phyloP scores from a whole-genome alignment of 2,329 filamentous ascomycete species.

The Ustulina deusta region DNA sequence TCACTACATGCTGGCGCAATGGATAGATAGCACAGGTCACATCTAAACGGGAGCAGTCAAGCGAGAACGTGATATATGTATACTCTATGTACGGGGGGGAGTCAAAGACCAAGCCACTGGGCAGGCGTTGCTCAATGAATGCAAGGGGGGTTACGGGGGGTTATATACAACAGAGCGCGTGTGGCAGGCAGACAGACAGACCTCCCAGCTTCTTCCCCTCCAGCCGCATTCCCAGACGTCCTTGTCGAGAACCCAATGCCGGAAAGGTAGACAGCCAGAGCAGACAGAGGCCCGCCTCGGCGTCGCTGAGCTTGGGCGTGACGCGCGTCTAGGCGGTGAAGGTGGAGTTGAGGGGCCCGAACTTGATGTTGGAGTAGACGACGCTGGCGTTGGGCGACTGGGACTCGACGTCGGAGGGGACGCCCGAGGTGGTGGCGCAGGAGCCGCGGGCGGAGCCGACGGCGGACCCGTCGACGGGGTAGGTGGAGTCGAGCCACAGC shows the following conservation, averaged over 20 bases:
- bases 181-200: background rate
- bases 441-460: constrained; percentile 61
- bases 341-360: constrained; percentile 61
- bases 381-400: constrained; percentile 55
- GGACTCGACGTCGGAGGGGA: constrained; percentile 58
- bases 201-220: background rate
- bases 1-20: background rate
- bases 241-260: background rate
- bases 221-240: background rate
- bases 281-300: too few relatives aligned
- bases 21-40: background rate
- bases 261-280: background rate
- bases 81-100: constrained; percentile 30
- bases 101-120: constrained; percentile 26
- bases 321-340: constrained; percentile 43
- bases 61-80: constrained; percentile 21
- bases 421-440: constrained; percentile 60
- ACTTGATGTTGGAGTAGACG: constrained; percentile 62
- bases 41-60: background rate
- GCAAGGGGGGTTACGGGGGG: constrained; percentile 20
- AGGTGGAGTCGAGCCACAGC: constrained; percentile 71
- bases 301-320: background rate
- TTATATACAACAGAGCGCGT: constrained; percentile 36
- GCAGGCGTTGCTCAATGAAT: constrained; percentile 27
- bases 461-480: constrained; percentile 57